Base-by-base conservation (phyloP, 2,329 filamentous ascomycete species). In the Pseudocercospora macadamiae region DNA sequence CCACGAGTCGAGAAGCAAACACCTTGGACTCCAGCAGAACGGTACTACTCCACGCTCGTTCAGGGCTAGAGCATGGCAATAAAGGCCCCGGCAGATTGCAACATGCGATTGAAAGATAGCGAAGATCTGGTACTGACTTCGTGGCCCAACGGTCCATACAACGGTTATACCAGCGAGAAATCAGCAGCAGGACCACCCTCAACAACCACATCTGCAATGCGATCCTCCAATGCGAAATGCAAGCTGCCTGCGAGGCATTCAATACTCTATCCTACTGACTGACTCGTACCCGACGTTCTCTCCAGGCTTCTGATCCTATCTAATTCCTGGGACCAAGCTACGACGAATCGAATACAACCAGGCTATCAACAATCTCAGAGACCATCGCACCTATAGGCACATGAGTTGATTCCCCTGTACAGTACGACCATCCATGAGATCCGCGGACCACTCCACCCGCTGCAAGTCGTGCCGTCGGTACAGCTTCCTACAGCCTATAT, bases 141-240 rank as follows among this genome's bases (percentile, higher is more conserved):
- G 19, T 14, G 5, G 28, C 12, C 14, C 18, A 25, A 25, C 16
- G 39, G 37, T 21, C 9, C 7, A 42, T 18, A 21, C 37, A 44
- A 44, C 39, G 39, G 19, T 9, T 5, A 6, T 25, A 42, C 39
- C n/a, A n/a, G n/a, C n/a, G n/a, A n/a, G n/a, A n/a, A n/a, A 16
- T 14, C 34, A 37, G 34, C 34, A 37, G n/a, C 19, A 25, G 42
- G 21, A 45, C 21, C 42, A 23, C 28, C 21, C 21, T 25, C 42
- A 8, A 45, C 42, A 25, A 45, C 42, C 42, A 45, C 42, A 45
- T 45, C 42, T 45, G 42, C 42, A 45, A 45, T 26, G 42, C 42
- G 36, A 39, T 39, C 36, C 36, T 39, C 36, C 36, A 14, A 3
- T 39, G 36, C 36, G 12, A 39, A 10, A 32, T 32, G 28, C 6